These are phyloP conservation scores for Margaritispora aquatica DNA, from an alignment of 495 filamentous ascomycete species.

Conservation along the genomic window DNA sequence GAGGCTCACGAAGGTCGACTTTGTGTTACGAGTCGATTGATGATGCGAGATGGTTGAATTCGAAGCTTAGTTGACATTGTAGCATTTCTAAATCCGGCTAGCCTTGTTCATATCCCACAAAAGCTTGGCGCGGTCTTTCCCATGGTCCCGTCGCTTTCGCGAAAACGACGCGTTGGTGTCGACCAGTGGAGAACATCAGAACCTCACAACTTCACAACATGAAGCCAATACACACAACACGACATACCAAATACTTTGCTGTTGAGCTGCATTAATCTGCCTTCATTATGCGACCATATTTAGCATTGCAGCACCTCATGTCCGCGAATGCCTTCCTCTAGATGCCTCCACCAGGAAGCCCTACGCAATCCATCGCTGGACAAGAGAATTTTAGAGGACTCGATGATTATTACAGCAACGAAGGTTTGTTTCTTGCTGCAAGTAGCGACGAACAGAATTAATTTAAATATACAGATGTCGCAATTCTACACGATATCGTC, in stretches of 20 bases:
- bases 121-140: not conserved
- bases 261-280: not conserved
- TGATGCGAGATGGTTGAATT: no score
- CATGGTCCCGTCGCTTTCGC: not conserved
- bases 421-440: slow-evolving; percentile 42
- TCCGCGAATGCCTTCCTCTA: slow-evolving; percentile 23
- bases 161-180: not conserved
- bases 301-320: not conserved
- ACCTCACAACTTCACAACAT: not conserved
- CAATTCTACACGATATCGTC: slow-evolving; percentile 71
- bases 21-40: not conserved
- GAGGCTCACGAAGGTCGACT: not conserved
- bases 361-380: slow-evolving; percentile 21
- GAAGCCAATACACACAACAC: not conserved
- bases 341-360: slow-evolving; percentile 21
- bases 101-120: not conserved
- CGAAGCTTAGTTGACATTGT: not conserved
- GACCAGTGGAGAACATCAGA: not conserved
- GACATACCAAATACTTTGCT: not conserved
- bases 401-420: slow-evolving; percentile 47
- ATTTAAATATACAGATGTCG: slow-evolving; percentile 53
- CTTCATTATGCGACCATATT: slow-evolving; percentile 3
- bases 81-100: not conserved
- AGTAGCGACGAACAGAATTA: not conserved
- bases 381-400: slow-evolving; percentile 4